Evolutionary conservation across 345 rosid genomes (phyloP), one percentile per base, ranked within the genome.

Genomic region (Populus pruinosa): DNA sequence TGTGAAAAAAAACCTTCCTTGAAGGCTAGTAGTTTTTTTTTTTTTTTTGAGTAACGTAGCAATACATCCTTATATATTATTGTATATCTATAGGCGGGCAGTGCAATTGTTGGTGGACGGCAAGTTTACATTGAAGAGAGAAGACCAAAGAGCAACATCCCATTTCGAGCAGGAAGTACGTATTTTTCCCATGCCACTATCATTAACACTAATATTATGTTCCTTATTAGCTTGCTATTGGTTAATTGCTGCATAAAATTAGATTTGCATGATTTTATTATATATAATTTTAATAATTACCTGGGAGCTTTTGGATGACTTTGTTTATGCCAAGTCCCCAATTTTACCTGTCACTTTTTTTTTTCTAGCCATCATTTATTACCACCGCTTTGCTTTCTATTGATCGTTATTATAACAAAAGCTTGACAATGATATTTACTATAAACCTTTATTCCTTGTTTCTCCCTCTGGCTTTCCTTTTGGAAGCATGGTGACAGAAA

Each of bases 111-210:
- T 61, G 89, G 88, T 20, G 93, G 91, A 69, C 86, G 87, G 76
- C 91, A 85, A 56, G 93, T 90, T 21, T 86, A 86, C 80, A 88
- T 91, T 55, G 96, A 91, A 80, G 93, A 87, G 73, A 89, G 93
- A 61, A 91, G 93, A 85, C 89, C 87, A 10, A 90, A 87, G 73
- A 87, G 86, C 85, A 84, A 82, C 74, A 84, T 87, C 49, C 93
- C 93, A 53, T 83, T 79, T 62, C 91, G 92, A 76, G 87, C 84
- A 59, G 89, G 88, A 86, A 90, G 92, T 91, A 86, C 2, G 90
- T 69, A 23, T 55, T 78, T 55, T 78, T 68, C 43, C 20, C 6
- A 4, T 36, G 2, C 72, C 67, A 5, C 16, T 69, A 49, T 76
- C 33, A 50, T 50, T 23, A 21, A n/a, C 47, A 49, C 17, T 16